Evolutionary conservation across 371 early-diverging fungal species (phyloP).

Genomic region (Basidiobolus meristosporus): DNA sequence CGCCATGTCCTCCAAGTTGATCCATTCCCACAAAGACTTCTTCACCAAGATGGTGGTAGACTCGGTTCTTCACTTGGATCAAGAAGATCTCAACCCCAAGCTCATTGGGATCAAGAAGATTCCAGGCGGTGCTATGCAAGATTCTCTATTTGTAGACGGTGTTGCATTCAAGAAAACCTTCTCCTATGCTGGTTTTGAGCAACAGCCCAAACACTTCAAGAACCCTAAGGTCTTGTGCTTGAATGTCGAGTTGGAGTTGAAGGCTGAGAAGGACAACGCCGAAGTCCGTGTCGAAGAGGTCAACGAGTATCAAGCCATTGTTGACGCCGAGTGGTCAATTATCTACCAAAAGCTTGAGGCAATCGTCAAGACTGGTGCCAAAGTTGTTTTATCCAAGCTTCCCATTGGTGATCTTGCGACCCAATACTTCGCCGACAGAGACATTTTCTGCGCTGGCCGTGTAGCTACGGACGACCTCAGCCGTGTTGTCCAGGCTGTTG

Average conservation of each 20-base stretch:
- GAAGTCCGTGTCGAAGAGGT: constrained; percentile 96
- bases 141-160: constrained; percentile 91
- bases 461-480: constrained; percentile 86
- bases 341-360: constrained; percentile 97
- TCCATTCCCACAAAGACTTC: constrained; percentile 92
- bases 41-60: constrained; percentile 99
- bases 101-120: constrained; percentile 88
- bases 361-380: constrained; percentile 94
- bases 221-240: constrained; percentile 89
- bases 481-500: constrained; percentile 90
- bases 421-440: constrained; percentile 99
- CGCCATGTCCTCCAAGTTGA: constrained; percentile 96
- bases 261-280: constrained; percentile 99
- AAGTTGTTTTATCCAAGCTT: constrained; percentile 96
- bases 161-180: constrained; percentile 99
- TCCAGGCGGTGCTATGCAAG: constrained; percentile 44
- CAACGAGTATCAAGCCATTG: constrained; percentile 95
- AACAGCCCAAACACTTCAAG: constrained; percentile 95
- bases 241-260: constrained; percentile 98
- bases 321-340: constrained; percentile 99
- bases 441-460: constrained; percentile 99
- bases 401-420: constrained; percentile 99
- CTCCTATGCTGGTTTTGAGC: constrained; percentile 99
- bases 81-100: constrained; percentile 78
- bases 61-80: constrained; percentile 84